Percentiles rank a stretch among this genome's conserved stretches.
Evolutionary conservation across 345 rosid genomes (phyloP).

Genomic region (Lumnitzera littorea): DNA sequence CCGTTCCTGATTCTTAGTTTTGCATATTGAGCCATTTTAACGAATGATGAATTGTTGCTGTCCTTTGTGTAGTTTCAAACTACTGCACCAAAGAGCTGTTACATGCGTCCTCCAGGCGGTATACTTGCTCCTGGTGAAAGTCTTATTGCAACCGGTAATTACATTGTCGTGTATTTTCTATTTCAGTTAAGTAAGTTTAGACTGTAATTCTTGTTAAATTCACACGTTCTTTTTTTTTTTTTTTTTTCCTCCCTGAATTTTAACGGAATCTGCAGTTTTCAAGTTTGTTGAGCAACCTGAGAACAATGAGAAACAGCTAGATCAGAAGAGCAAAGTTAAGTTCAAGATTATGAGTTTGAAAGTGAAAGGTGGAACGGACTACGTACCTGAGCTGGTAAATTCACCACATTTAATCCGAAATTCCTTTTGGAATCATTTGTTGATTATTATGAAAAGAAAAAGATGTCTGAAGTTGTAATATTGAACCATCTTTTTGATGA

Average conservation of each 20-base stretch:
- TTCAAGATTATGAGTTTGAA: slow-evolving; percentile 96
- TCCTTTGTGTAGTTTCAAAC: slow-evolving; percentile 70
- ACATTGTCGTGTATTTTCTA: neutral
- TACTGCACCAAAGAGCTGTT: slow-evolving; percentile 95
- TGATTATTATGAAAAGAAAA: too few relatives aligned
- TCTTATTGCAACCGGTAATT: slow-evolving; percentile 75
- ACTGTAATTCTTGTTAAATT: neutral
- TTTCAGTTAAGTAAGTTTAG: neutral
- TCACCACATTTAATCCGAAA: too few relatives aligned
- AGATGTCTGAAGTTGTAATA: too few relatives aligned
- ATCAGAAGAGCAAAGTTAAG: slow-evolving; percentile 82
- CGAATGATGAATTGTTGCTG: slow-evolving; percentile 2
- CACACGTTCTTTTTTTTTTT: neutral
- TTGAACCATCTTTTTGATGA: too few relatives aligned
- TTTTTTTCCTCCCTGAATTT: neutral
- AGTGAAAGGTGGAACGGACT: slow-evolving; percentile 72
- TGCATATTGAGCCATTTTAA: neutral
- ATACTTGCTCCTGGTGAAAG: slow-evolving; percentile 90
- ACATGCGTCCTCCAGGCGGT: slow-evolving; percentile 98
- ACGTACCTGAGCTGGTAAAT: slow-evolving; percentile 91
- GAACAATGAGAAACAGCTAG: slow-evolving; percentile 63
- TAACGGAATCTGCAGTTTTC: slow-evolving; percentile 41
- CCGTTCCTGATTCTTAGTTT: neutral
- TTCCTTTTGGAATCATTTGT: too few relatives aligned
- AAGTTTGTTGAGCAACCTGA: slow-evolving; percentile 96